Evolutionary conservation across 345 rosid species (phyloP).

Genomic region (Bruguiera parviflora): DNA sequence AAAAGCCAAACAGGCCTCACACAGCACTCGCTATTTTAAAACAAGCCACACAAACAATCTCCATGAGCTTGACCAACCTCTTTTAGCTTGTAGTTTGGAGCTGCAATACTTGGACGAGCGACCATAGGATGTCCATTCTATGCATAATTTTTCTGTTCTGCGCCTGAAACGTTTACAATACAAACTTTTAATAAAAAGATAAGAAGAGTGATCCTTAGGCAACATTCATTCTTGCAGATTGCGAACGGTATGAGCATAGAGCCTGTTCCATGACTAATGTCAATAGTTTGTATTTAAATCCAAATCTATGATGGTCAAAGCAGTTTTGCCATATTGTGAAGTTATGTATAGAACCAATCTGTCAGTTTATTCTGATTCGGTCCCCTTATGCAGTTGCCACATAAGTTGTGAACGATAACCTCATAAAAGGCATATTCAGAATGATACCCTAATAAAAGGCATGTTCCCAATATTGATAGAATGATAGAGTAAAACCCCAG

Average conservation of each 20-base stretch:
- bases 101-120: constrained; percentile 83
- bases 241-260: background rate
- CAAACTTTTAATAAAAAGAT: background rate
- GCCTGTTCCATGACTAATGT: background rate
- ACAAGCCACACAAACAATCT: constrained; percentile 11
- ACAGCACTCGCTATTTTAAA: constrained; percentile 32
- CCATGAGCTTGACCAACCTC: constrained; percentile 17
- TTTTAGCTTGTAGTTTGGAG: constrained; percentile 49
- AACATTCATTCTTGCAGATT: background rate
- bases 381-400: background rate
- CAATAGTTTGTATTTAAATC: background rate
- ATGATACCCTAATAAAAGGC: background rate
- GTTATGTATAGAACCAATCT: too few species aligned
- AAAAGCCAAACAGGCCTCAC: constrained; percentile 26
- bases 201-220: background rate
- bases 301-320: background rate
- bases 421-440: background rate
- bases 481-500: background rate
- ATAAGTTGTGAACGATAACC: background rate
- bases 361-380: background rate
- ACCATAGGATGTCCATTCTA: constrained; percentile 93
- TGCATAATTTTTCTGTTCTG: constrained; percentile 65
- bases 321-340: too few species aligned
- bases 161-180: constrained; percentile 48
- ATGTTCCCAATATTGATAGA: background rate